Evolutionary conservation across 2,329 filamentous ascomycete genomes (phyloP).

Genomic region (Rugonectria rugulosa): DNA sequence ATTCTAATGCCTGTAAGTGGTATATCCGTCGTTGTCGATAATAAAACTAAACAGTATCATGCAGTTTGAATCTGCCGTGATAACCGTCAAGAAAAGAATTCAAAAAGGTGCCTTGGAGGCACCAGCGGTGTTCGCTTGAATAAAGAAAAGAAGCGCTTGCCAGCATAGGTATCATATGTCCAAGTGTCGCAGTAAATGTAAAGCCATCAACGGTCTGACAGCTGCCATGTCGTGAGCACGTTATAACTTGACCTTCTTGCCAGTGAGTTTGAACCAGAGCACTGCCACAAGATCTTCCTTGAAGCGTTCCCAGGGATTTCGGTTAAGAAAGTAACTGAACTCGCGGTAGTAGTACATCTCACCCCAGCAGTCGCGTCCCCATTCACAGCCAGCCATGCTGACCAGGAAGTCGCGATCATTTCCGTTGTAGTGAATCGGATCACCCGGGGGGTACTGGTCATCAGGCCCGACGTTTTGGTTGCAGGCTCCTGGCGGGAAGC

Average conservation of each 20-base stretch:
- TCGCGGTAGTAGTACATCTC: conserved; percentile 97
- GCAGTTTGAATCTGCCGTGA: too few relatives aligned
- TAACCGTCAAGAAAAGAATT: conserved; percentile 5
- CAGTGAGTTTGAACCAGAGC: conserved; percentile 70
- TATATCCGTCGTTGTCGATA: conserved; percentile 18
- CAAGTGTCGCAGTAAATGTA: conserved; percentile 14
- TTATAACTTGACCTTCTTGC: conserved; percentile 65
- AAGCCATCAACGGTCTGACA: background rate
- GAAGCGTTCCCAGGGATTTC: conserved; percentile 79
- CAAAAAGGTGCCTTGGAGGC: conserved; percentile 2
- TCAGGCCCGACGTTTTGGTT: conserved; percentile 63
- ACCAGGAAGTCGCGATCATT: conserved; percentile 90
- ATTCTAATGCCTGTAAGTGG: conserved; percentile 18
- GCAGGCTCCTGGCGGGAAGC: conserved; percentile 91
- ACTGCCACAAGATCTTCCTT: conserved; percentile 71
- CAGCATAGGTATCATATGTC: background rate
- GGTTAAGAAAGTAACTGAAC: conserved; percentile 88
- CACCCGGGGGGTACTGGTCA: conserved; percentile 68
- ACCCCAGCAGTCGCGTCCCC: conserved; percentile 95
- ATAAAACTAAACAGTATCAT: background rate
- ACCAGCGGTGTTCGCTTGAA: background rate
- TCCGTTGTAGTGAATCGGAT: conserved; percentile 80
- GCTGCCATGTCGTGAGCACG: background rate
- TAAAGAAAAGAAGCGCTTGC: conserved; percentile 1
- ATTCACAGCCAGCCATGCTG: conserved; percentile 98